Percentiles rank a stretch among this genome's conserved stretches.
phyloP scores from a whole-genome alignment of 1,284 basidiomycete species.

The Ceratobasidium sp. region DNA sequence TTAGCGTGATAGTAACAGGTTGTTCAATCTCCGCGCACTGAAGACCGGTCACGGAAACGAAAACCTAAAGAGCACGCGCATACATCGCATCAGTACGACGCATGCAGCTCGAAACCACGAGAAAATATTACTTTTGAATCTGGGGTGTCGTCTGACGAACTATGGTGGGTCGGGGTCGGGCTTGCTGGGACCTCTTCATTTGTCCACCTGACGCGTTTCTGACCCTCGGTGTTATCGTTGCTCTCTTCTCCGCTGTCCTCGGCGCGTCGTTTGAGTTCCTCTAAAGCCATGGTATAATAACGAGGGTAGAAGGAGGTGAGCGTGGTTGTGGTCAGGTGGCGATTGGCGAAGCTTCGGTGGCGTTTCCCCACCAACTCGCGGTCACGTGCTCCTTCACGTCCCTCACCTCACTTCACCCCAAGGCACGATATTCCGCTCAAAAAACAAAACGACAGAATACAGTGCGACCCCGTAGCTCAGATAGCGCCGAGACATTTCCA shows the following conservation, averaged over 20 bases:
- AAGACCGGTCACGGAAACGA: conserved; percentile 24
- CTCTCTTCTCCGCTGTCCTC: neutral
- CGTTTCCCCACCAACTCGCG: neutral
- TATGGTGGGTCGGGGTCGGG: neutral
- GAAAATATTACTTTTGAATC: neutral
- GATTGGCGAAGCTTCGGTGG: neutral
- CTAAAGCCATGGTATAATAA: neutral
- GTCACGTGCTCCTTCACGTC: conserved; percentile 23
- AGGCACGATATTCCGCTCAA: no score
- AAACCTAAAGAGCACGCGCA: conserved; percentile 28
- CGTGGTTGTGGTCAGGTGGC: conserved; percentile 25
- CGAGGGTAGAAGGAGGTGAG: neutral
- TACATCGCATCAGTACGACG: neutral
- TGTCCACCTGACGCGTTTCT: conserved; percentile 32
- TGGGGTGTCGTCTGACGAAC: neutral
- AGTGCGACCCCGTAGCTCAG: no score
- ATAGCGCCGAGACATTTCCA: no score
- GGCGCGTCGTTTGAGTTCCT: neutral
- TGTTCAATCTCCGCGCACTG: conserved; percentile 20
- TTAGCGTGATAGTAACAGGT: conserved; percentile 51
- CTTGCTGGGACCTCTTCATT: neutral
- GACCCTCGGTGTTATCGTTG: neutral
- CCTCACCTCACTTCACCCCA: no score
- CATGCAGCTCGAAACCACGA: neutral
- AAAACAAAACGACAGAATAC: no score